Base-by-base conservation (phyloP, 768 basidiomycete species). In the Dictyophora rubrovolvata region DNA sequence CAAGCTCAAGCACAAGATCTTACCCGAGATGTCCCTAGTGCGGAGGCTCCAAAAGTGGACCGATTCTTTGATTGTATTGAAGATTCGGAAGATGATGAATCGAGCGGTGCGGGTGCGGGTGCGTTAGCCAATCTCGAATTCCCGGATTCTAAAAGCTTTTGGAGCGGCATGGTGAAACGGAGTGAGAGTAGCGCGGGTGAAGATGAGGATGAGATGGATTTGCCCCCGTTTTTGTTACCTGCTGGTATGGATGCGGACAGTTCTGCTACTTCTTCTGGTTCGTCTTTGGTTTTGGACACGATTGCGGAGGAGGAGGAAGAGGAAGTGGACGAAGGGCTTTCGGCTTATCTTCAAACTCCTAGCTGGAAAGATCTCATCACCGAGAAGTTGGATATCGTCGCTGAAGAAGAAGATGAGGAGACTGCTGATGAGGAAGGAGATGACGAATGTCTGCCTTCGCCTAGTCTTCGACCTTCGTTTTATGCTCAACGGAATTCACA, bases 1-100 rank as follows among this genome's bases (percentile, higher is more conserved):
- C 48, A 48, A 3, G 33, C 56, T 11, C 61, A 71, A 42, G 12
- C 42, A 5, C 42, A 14, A 9, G 42, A 42, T 42, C 42, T 47
- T 33, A 22, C 55, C 5, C 21, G 14, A 28, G 12, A 42, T 9
- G 14, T 12, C 11, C 1, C 68, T 69, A 67, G 49, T 63, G 64
- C 55, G 65, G 5, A 28, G 7, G 7, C 28, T 28, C 76, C 80
- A 18, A 79, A 83, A n/a, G 73, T 86, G 9, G 89, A 91, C 67
- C 78, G 75, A 35, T 91, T 91, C 77, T 91, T 91, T 64, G 83
- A 80, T 48, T 91, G 87, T 58, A 65, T 80, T 62, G 79, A 78
- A 50, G 75, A 73, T 55, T 71, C 81, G 42, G 63, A 63, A 22
- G 78, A 80, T 63, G 75, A 77, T 47, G 74, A 79, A 0, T 82